phyloP scores from a whole-genome alignment of 257 asterid species.

The Gentiana macrophylla region DNA sequence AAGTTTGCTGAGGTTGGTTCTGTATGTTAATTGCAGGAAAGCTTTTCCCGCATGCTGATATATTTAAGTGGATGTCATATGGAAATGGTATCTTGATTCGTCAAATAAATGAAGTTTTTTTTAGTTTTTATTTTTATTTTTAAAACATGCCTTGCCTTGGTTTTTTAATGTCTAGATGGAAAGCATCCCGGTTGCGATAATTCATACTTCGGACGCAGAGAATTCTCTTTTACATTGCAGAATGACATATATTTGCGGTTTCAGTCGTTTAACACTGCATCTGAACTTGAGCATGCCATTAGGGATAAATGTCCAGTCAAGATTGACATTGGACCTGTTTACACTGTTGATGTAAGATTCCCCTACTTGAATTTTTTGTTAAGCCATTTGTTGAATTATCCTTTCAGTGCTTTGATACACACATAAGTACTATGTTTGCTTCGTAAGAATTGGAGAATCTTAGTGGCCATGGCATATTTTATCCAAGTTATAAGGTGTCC shows the following conservation, averaged over 20 bases:
- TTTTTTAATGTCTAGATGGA: conserved; percentile 46
- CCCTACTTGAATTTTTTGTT: background rate
- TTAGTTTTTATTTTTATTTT: background rate
- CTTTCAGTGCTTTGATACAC: background rate
- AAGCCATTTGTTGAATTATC: background rate
- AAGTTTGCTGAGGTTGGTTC: background rate
- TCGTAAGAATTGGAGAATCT: no score
- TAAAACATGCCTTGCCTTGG: conserved; percentile 9
- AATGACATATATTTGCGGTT: conserved; percentile 69
- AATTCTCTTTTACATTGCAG: conserved; percentile 77
- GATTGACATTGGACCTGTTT: conserved; percentile 90
- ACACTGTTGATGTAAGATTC: conserved; percentile 75
- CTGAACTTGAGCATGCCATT: conserved; percentile 56
- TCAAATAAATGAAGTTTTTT: background rate
- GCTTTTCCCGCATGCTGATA: conserved; percentile 70
- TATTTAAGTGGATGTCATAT: conserved; percentile 83
- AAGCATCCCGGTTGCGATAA: conserved; percentile 95
- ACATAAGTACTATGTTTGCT: background rate
- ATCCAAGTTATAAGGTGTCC: no score
- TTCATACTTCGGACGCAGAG: conserved; percentile 81
- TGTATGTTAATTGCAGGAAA: conserved; percentile 42
- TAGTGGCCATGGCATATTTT: background rate
- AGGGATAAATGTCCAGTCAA: conserved; percentile 79
- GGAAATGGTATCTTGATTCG: conserved; percentile 20
- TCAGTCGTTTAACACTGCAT: conserved; percentile 55